Evolutionary conservation across 768 basidiomycete species (phyloP), one percentile per base, ranked within the genome.

Genomic region (Trametes punicea): DNA sequence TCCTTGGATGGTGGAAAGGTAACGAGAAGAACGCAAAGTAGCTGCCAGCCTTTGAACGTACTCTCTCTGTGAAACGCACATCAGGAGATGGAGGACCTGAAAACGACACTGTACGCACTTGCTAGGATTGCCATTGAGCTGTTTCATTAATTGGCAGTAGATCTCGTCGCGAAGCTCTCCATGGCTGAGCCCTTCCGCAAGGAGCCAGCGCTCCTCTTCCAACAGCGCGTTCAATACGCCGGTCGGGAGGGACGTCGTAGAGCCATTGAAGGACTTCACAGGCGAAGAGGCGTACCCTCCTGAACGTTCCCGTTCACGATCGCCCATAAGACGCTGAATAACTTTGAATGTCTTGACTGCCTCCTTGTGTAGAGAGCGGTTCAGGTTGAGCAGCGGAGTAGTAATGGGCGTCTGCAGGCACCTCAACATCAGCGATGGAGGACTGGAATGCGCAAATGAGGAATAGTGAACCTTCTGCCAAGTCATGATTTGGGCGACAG

Each of bases 1-100:
- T 93, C 87, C 73, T 93, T 93, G 9, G 92, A 94, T 1, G 95
- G 94, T 4, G 91, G 90, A 69, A 98, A 98, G 2, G 92, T 89
- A 51, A 90, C 82, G n/a, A 94, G 76, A 25, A 94, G 76, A 2
- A 98, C 93, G 67, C 92, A 96, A 40, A 96, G 74, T 45, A 97
- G 75, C 66, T 97, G 95, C 89, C 93, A 97, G 23, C 94, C 95
- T 66, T 87, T 88, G 74, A 97, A 93, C 29, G 83, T 68, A 65
- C 91, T 88, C 66, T 93, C 90, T 18, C 91, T 93, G 62, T 39
- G 6, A 1, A 23, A 25, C 16, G 18, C 33, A 38, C 11, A 30
- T 27, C 18, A 23, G 45, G 16, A 46, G 59, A 10, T 27, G 46
- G 20, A 16, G 18, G 4, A 34, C 20, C 21, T 21, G 44, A 16